Evolutionary conservation across 257 asterid genomes (phyloP), one percentile per base, ranked within the genome.

Genomic region (Forsythia suspensa): DNA sequence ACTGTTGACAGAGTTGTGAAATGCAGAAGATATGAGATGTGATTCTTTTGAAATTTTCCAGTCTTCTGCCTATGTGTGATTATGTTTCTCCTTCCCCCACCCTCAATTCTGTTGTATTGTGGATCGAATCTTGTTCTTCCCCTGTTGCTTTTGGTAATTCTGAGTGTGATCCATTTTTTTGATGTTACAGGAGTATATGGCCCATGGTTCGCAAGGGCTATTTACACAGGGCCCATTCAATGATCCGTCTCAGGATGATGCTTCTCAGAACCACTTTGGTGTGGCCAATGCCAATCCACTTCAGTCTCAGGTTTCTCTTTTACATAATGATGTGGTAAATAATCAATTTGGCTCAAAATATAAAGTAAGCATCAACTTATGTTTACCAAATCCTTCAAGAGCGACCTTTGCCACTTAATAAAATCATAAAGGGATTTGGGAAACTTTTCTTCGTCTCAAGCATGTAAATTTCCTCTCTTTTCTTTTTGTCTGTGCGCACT

Each of bases 151-250:
- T 46, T 65, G 43, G 63, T 71, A 65, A 39, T 71, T 48, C 15
- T 78, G 41, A 48, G 11, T 76, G 16, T 41, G 72, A 76, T 43
- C 72, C 80, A 29, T 57, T 69, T 80, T 71, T 79, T 71, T 78
- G n/a, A 63, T 63, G 39, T 63, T 40, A 70, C 88, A 94, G 98
- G 99, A 96, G 77, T 96, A 96, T 76, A 88, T 94, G 91, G 89
- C 92, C 83, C 96, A 92, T 88, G 97, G 98, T 81, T 86, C 97
- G 6, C 97, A 91, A 76, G 97, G 97, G 63, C 87, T 96, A 78
- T 96, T 96, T 84, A 91, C 99, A 7, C 99, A 96, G 82, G 96
- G 93, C 77, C 86, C 93, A 73, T 92, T 85, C 83, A 91, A 80
- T 77, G 97, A 94, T 80, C 98, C 91, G 72, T 88, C 97, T 77